A percentile compares a stretch with the other conserved stretches of the same genome.
Evolutionary conservation across 208 protist genomes (phyloP).

Genomic region (Trichomonas vaginalis): DNA sequence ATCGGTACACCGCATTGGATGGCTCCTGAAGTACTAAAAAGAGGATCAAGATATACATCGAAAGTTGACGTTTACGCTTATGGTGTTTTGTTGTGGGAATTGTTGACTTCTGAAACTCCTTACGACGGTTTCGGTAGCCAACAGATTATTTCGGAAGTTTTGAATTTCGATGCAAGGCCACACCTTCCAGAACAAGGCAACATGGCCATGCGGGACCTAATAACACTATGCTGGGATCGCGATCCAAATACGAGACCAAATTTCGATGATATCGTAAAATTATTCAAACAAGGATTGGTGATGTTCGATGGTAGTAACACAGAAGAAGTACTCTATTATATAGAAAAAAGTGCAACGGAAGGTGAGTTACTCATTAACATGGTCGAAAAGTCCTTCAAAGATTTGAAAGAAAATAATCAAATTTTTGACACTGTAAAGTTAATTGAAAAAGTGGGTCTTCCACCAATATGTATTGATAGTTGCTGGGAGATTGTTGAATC

Average conservation of each 20-base stretch:
- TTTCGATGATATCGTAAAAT: neutral
- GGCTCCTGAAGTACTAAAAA: neutral
- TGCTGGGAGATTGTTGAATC: neutral
- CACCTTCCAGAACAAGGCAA: neutral
- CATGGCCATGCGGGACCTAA: neutral
- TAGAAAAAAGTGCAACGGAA: neutral
- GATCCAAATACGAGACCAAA: neutral
- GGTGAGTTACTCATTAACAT: neutral
- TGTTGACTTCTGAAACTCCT: neutral
- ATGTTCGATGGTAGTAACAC: neutral
- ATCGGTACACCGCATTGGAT: neutral
- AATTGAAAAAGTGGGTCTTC: neutral
- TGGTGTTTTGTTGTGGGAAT: conserved; percentile 6
- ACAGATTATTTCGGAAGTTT: neutral
- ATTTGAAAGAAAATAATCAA: too few species aligned
- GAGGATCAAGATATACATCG: neutral
- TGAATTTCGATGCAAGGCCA: neutral
- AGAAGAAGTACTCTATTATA: neutral
- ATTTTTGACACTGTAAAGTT: neutral
- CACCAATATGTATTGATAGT: neutral
- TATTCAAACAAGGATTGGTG: neutral
- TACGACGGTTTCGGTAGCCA: neutral
- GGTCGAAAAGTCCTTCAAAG: neutral
- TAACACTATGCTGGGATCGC: neutral
- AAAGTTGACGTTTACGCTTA: conserved; percentile 17